Evolutionary conservation across 306 rosid species (phyloP), one percentile per base, ranked within the genome.

Genomic region (Rosa lucieae): DNA sequence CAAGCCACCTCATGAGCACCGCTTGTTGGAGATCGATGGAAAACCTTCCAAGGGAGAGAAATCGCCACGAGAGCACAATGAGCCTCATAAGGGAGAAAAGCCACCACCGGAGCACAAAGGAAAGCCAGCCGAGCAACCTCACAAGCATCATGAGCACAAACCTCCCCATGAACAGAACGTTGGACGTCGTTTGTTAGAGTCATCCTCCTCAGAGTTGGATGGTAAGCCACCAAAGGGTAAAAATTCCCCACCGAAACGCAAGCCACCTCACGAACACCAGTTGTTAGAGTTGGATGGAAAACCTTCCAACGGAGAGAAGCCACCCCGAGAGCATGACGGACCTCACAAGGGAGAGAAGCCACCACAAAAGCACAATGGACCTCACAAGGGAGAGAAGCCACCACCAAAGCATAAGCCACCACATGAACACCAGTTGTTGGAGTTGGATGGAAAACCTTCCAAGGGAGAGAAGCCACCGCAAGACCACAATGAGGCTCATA

Each of bases 71-170:
- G 32, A 37, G 1, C 46, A 73, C 9, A 56, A 55, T 52, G 63
- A 51, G 2, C 77, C 40, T 11, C 23, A 3, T 1, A 62, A 58
- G 55, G 78, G 69, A 12, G 48, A 72, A 4, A 71, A 26, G 14
- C 59, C 75, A 11, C 85, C 86, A 23, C 53, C 6, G 18, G 53
- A 51, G 56, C n/a, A 51, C 56, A 51, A 72, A 72, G 62, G 63
- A 59, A 49, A 53, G 1, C 59, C n/a, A 5, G 21, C 23, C 8
- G 77, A 10, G 67, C 13, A 48, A 0, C 77, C 40, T 6, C 55
- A 21, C 5, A 20, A 39, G 68, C 69, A n/a, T 18, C 59, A 53
- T 53, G 67, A 13, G 67, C 69, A 23, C 56, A 67, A 67, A 40
- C 62, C 79, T 8, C 68, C 67, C 10, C 15, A 67, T 67, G 71